phyloP scores from a whole-genome alignment of 2,329 filamentous ascomycete genomes.

The Pseudopyrenochaeta lycopersici region DNA sequence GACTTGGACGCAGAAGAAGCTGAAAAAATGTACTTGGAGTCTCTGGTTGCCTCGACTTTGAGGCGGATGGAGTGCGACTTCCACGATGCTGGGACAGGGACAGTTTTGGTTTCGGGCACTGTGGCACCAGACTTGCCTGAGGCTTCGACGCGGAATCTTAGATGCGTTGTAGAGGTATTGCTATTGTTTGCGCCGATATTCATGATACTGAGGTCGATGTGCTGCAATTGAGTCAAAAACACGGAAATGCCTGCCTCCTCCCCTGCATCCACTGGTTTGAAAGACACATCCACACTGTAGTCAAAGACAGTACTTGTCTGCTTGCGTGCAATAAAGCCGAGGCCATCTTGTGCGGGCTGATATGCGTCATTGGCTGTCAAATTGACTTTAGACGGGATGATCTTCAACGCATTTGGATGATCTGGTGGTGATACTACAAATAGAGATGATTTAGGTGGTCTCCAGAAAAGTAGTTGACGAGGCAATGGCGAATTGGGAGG shows the following conservation, averaged over 20 bases:
- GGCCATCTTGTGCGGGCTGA: conserved; percentile 55
- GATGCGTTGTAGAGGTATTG: conserved; percentile 3
- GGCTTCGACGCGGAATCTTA: conserved; percentile 55
- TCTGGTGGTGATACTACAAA: too few relatives aligned
- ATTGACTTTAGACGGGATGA: conserved; percentile 61
- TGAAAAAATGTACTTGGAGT: conserved; percentile 43
- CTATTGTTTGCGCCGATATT: too few relatives aligned
- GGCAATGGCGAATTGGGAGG: conserved; percentile 55
- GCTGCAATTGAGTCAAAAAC: conserved; percentile 63
- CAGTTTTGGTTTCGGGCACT: conserved; percentile 31
- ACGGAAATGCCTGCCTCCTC: conserved; percentile 63
- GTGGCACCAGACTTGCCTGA: conserved; percentile 28
- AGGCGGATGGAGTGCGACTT: conserved; percentile 38
- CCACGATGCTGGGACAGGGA: conserved; percentile 54
- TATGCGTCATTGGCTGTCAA: conserved; percentile 60
- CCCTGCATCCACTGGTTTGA: conserved; percentile 40
- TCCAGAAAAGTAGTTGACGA: conserved; percentile 64
- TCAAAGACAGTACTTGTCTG: conserved; percentile 65
- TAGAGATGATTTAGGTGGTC: conserved; percentile 2
- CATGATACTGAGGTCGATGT: conserved; percentile 57
- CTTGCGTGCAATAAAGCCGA: conserved; percentile 61
- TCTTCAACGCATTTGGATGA: conserved; percentile 11
- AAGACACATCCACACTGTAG: conserved; percentile 57
- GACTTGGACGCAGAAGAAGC: background rate
- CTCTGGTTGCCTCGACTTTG: conserved; percentile 40